Conservation (phyloP, 371 early-diverging fungal species). For the Umbelopsis sp. region DNA sequence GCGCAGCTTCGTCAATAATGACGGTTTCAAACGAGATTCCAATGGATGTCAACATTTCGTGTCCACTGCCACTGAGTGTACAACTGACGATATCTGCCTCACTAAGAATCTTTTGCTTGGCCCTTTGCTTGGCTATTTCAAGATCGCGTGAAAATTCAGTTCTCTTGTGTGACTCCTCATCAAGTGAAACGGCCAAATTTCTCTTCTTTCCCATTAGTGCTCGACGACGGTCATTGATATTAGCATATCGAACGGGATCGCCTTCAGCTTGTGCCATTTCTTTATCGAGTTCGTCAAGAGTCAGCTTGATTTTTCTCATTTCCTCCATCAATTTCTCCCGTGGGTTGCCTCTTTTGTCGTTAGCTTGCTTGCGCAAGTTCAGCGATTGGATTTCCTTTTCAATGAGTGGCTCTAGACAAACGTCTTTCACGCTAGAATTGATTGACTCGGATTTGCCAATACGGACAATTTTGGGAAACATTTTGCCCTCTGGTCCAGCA, state of each 20-base stretch:
- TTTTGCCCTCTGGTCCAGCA: conserved; percentile 53
- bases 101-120: conserved; percentile 71
- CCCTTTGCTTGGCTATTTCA: conserved; percentile 56
- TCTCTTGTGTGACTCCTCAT: conserved; percentile 45
- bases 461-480: conserved; percentile 79
- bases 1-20: conserved; percentile 98
- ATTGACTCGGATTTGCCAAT: conserved; percentile 81
- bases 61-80: conserved; percentile 88
- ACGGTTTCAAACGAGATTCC: conserved; percentile 76
- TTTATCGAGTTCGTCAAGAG: conserved; percentile 58
- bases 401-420: conserved; percentile 68
- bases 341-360: conserved; percentile 27
- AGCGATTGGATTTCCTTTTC: conserved; percentile 42
- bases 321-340: conserved; percentile 30
- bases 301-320: conserved; percentile 45
- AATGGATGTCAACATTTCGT: conserved; percentile 74
- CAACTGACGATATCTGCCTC: conserved; percentile 79
- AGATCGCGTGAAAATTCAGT: conserved; percentile 47
- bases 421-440: conserved; percentile 71
- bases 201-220: conserved; percentile 33
- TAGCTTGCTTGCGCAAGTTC: conserved; percentile 2
- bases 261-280: conserved; percentile 39
- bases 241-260: conserved; percentile 33
- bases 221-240: conserved; percentile 37
- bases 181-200: conserved; percentile 42